phyloP scores from a whole-genome alignment of 345 rosid genomes.

The Arabidopsis thaliana region TAIR10.1 NC_003074.8:15655501-15656000 shows the following conservation, averaged over 20 bases:
- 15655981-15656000: slow-evolving; percentile 79
- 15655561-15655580: slow-evolving; percentile 64
- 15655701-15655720: slow-evolving; percentile 58
- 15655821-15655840: slow-evolving; percentile 84
- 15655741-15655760: neutral
- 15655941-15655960: slow-evolving; percentile 76
- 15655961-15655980: slow-evolving; percentile 85
- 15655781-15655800: slow-evolving; percentile 66
- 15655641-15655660: slow-evolving; percentile 18
- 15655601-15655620: no score
- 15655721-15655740: neutral
- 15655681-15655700: slow-evolving; percentile 81
- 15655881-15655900: neutral
- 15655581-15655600: slow-evolving; percentile 47
- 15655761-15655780: neutral
- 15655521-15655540: slow-evolving; percentile 46
- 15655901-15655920: slow-evolving; percentile 41
- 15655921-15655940: slow-evolving; percentile 86
- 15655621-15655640: neutral
- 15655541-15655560: slow-evolving; percentile 52
- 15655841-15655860: slow-evolving; percentile 53
- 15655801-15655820: slow-evolving; percentile 65
- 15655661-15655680: slow-evolving; percentile 85
- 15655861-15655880: slow-evolving; percentile 5
- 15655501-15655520: slow-evolving; percentile 55